Base-by-base conservation (phyloP, 768 basidiomycete genomes). In the Xerocomellus intermedius region DNA sequence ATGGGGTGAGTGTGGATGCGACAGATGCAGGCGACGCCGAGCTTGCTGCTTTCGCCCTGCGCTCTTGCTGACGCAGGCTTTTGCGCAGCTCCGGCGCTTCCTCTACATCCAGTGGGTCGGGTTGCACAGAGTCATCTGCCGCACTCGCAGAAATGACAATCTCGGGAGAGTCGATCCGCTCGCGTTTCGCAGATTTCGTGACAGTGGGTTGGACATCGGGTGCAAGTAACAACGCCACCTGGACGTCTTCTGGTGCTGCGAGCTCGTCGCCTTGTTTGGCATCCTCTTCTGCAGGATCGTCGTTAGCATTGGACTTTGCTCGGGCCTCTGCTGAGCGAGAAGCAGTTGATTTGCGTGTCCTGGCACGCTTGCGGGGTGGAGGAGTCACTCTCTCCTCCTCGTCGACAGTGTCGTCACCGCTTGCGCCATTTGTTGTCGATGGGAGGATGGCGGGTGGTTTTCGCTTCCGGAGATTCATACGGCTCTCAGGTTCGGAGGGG, bases 391-490 rank as follows among this genome's bases (percentile, higher is more conserved):
- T 55, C 19, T 72, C 69, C 4, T 71, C 69, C 21, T 70, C 69
- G 42, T 72, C 71, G 5, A 46, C 56, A 1, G 66, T 61, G 21
- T 72, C 63, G 65, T 76, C 45, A 33, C 78, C 49, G 54, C 77
- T 56, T 74, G 75, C 43, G 37, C 80, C 45, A 54, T 76, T 24
- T 19, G 50, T 24, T 9, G 56, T 44, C 24, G 56, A 30, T 22
- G 46, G 35, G 33, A 60, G 60, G 12, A 63, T 65, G 24, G 66
- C 45, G 12, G 56, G 69, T 4, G 54, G 60, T 43, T 73, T 71
- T 33, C 69, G 69, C 54, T 71, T 71, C 9, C 69, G 67, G 21
- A 71, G 69, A 33, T 52, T 73, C 69, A 72, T 72, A 1, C 69
- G 65, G 45, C 22, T 62, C 61, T 71, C 69, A 2, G 67, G 65